These are phyloP conservation scores for Solanum chiquidenum DNA, from an alignment of 257 asterid species.

Conservation along the genomic window DNA sequence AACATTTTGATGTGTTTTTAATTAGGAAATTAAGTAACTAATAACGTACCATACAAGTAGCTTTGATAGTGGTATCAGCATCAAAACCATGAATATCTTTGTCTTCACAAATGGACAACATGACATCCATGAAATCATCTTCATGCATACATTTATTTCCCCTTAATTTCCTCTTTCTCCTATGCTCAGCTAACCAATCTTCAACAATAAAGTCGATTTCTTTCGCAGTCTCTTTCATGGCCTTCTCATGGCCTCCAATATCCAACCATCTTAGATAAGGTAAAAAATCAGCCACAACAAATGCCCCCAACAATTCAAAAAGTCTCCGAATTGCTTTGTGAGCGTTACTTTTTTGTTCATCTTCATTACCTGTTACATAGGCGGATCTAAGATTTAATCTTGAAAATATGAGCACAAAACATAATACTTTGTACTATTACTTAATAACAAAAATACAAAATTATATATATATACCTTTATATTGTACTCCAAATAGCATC, in stretches of 20 bases:
- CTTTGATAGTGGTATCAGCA: constrained; percentile 11
- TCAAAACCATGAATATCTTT: constrained; percentile 2
- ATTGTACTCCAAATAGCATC: constrained; percentile 17
- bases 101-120: constrained; percentile 1
- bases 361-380: neutral
- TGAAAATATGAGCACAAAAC: too few relatives aligned
- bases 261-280: constrained; percentile 22
- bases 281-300: constrained; percentile 4
- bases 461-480: neutral
- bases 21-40: neutral
- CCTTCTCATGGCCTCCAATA: constrained; percentile 18
- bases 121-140: constrained; percentile 19
- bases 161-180: neutral
- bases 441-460: too few relatives aligned
- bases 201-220: constrained; percentile 11
- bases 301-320: constrained; percentile 1
- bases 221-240: constrained; percentile 8
- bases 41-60: constrained; percentile 21
- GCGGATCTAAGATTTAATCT: neutral
- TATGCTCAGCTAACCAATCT: constrained; percentile 22
- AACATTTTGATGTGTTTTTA: too few relatives aligned
- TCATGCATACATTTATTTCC: neutral
- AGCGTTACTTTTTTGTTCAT: neutral
- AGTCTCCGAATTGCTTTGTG: constrained; percentile 6
- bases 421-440: too few relatives aligned